Evolutionary conservation across 2,329 filamentous ascomycete genomes (phyloP).

Genomic region (Epichloe aotearoae): DNA sequence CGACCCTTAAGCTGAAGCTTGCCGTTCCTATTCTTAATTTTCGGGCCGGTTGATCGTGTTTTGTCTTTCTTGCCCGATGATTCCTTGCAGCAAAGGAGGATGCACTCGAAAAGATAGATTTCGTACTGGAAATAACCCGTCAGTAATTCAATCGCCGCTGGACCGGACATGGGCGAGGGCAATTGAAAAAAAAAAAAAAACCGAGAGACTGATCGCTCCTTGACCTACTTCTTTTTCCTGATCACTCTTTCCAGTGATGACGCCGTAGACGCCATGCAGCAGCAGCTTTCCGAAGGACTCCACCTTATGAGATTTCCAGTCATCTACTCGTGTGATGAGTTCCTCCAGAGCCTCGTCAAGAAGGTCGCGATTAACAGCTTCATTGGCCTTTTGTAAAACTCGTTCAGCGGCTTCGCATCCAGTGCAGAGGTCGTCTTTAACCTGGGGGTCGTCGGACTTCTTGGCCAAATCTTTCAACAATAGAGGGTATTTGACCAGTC

Average conservation of each 20-base stretch:
- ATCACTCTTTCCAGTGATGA: constrained; percentile 80
- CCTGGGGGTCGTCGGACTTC: constrained; percentile 62
- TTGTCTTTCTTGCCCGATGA: constrained; percentile 64
- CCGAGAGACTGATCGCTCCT: not conserved
- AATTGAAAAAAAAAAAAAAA: too few species aligned
- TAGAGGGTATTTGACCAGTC: constrained; percentile 86
- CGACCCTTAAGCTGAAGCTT: constrained; percentile 91
- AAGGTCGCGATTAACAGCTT: constrained; percentile 79
- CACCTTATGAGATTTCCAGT: constrained; percentile 90
- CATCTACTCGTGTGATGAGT: constrained; percentile 70
- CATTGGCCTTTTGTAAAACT: constrained; percentile 74
- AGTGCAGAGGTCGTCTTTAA: constrained; percentile 56
- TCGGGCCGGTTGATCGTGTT: constrained; percentile 41
- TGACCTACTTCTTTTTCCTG: constrained; percentile 69
- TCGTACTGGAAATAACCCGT: constrained; percentile 55
- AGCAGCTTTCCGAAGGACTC: constrained; percentile 85
- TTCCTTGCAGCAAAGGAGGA: constrained; percentile 94
- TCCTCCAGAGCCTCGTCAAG: constrained; percentile 74
- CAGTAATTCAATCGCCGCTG: not conserved
- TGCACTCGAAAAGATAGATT: constrained; percentile 93
- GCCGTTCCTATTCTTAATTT: constrained; percentile 50
- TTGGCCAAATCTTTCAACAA: constrained; percentile 83
- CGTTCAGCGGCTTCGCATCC: constrained; percentile 75
- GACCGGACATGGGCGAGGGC: constrained; percentile 1
- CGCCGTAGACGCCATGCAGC: constrained; percentile 79